Evolutionary conservation across 2,329 filamentous ascomycete genomes (phyloP), one percentile per base, ranked within the genome.

Genomic region (Laburnicola sp.): DNA sequence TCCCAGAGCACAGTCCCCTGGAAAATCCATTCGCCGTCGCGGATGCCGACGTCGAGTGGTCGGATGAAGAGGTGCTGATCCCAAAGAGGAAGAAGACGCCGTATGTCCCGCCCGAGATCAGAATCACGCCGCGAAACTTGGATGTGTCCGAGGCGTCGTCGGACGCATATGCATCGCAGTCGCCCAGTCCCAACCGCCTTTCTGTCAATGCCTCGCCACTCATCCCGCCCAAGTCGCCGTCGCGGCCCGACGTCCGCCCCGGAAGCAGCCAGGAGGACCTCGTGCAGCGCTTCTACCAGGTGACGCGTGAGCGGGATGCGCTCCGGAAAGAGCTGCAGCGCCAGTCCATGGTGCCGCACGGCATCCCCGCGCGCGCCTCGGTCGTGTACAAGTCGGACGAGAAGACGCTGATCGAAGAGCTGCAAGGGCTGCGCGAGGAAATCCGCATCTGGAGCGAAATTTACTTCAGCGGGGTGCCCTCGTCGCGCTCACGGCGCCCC

Each of bases 241-340:
- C 70, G 37, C 57, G 69, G 25, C 69, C 66, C 35, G 67, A 68
- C 32, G 52, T 70, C 11, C 54, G 60, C 34, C 49, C 58, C 16
- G 65, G 67, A 16, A 69, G 63, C 45, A 71, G 64, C 36, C 69
- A 71, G 39, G 70, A 73, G n/a, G 69, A 73, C 42, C 56, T 73
- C 11, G 63, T 73, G 11, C 61, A 68, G 53, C 68, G 69, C 25
- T 71, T 71, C 57, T 72, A 72, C 48, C 64, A 70, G 35, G 66
- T 73, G n/a, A 70, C 70, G n/a, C 56, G 64, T 48, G 70, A 73
- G 53, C 60, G 70, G 31, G 70, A 73, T 48, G 67, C 68, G 8
- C 58, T 73, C 38, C 57, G 70, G 43, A 70, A 71, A 46, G 63
- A 72, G 56, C 58, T 73, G 11, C 69, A 71, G 48, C 58, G 69